phyloP scores from a whole-genome alignment of 2,329 filamentous ascomycete genomes.

The Coniochaeta sp. region DNA sequence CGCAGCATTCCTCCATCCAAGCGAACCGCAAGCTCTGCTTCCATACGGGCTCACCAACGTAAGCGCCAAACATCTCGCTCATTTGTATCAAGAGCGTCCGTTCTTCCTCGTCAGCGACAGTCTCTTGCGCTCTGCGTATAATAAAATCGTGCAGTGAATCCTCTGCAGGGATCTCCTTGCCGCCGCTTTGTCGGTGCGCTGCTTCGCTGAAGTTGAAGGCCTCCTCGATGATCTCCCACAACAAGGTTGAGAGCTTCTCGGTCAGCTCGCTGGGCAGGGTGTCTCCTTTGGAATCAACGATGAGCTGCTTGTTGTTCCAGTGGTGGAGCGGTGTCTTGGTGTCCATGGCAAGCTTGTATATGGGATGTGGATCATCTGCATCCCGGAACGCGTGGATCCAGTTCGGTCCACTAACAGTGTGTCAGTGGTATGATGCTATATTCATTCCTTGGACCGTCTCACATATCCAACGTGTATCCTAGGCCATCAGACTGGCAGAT shows the following conservation, averaged over 20 bases:
- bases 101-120: constrained; percentile 28
- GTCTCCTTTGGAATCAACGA: constrained; percentile 23
- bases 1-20: constrained; percentile 59
- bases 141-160: constrained; percentile 53
- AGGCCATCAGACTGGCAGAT: constrained; percentile 24
- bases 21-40: constrained; percentile 58
- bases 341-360: constrained; percentile 41
- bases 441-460: constrained; percentile 4
- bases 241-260: constrained; percentile 18
- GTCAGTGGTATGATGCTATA: neutral
- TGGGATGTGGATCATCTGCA: constrained; percentile 42
- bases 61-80: constrained; percentile 56
- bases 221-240: constrained; percentile 52
- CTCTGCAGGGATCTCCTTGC: constrained; percentile 38
- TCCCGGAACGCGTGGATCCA: constrained; percentile 42
- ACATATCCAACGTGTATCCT: constrained; percentile 22
- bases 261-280: constrained; percentile 14
- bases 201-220: constrained; percentile 54
- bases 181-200: constrained; percentile 20
- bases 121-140: constrained; percentile 35
- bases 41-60: constrained; percentile 53
- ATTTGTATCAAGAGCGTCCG: constrained; percentile 43
- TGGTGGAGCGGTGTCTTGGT: constrained; percentile 36
- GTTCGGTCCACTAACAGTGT: constrained; percentile 33
- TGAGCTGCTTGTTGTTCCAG: constrained; percentile 38